A percentile compares a stretch with the other conserved stretches of the same genome.
Conservation (phyloP, 1,284 basidiomycete species). For the Nidula niveotomentosa region DNA sequence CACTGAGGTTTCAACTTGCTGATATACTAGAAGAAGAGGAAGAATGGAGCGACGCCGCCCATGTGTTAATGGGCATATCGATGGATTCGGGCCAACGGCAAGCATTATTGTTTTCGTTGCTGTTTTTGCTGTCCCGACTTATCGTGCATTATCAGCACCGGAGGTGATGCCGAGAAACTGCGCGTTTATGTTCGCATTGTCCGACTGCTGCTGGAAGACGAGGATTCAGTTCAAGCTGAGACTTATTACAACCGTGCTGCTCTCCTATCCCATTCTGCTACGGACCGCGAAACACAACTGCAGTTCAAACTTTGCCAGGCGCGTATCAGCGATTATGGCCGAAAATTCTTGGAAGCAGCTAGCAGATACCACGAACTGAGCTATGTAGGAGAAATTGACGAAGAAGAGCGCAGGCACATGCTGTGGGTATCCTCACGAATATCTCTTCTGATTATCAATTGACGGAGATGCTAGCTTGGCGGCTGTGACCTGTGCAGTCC, state of each 20-base stretch:
- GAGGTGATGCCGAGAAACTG: slow-evolving; percentile 86
- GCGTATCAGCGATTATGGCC: slow-evolving; percentile 87
- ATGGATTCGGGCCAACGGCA: slow-evolving; percentile 90
- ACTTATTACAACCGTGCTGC: slow-evolving; percentile 97
- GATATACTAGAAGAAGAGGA: slow-evolving; percentile 88
- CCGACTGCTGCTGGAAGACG: slow-evolving; percentile 92
- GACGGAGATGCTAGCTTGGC: slow-evolving; percentile 58
- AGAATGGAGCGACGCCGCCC: slow-evolving; percentile 91
- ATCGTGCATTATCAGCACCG: slow-evolving; percentile 41
- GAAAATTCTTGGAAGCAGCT: slow-evolving; percentile 95
- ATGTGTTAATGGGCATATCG: slow-evolving; percentile 87
- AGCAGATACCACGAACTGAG: slow-evolving; percentile 93
- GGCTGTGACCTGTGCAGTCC: slow-evolving; percentile 93
- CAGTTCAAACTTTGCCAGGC: slow-evolving; percentile 91
- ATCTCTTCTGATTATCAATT: slow-evolving; percentile 5
- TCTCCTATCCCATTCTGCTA: slow-evolving; percentile 77
- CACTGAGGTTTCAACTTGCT: slow-evolving; percentile 84
- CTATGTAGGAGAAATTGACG: slow-evolving; percentile 85
- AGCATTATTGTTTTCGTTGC: slow-evolving; percentile 12
- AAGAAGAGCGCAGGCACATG: slow-evolving; percentile 86
- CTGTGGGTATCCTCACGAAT: slow-evolving; percentile 51
- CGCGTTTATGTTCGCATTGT: slow-evolving; percentile 93
- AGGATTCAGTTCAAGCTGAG: slow-evolving; percentile 92
- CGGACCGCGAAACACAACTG: slow-evolving; percentile 76
- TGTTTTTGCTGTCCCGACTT: not conserved